A percentile compares a stretch with the other conserved stretches of the same genome.
Conservation (phyloP, 1,284 basidiomycete species). For the Inonotus obliquus region DNA sequence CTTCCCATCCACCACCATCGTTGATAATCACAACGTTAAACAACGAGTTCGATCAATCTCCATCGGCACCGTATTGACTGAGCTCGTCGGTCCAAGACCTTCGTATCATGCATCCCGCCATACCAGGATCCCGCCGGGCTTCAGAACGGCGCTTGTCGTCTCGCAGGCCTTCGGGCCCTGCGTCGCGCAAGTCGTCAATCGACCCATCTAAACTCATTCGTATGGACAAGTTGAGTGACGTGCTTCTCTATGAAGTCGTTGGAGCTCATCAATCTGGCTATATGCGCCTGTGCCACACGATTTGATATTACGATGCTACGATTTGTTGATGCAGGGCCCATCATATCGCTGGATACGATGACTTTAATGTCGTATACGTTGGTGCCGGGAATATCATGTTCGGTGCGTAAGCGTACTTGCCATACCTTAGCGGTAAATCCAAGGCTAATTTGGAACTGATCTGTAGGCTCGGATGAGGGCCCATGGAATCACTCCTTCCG, state of each 20-base stretch:
- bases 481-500: slow-evolving; percentile 96
- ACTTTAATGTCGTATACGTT: slow-evolving; percentile 89
- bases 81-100: background rate
- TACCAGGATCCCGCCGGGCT: slow-evolving; percentile 28
- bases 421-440: slow-evolving; percentile 5
- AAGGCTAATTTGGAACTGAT: background rate
- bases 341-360: slow-evolving; percentile 52
- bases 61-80: background rate
- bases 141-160: slow-evolving; percentile 30
- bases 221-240: slow-evolving; percentile 64
- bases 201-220: slow-evolving; percentile 69
- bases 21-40: background rate
- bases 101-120: slow-evolving; percentile 12
- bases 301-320: background rate
- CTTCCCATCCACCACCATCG: background rate
- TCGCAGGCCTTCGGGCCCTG: slow-evolving; percentile 31
- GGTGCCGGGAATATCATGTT: slow-evolving; percentile 96
- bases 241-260: background rate
- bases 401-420: slow-evolving; percentile 40
- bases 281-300: slow-evolving; percentile 10
- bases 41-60: background rate
- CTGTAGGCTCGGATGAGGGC: slow-evolving; percentile 73
- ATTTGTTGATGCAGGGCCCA: background rate
- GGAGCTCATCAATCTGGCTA: slow-evolving; percentile 9
- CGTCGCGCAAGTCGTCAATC: slow-evolving; percentile 63